Base-by-base conservation (phyloP, 768 basidiomycete species). In the Calocera viscosa region DNA sequence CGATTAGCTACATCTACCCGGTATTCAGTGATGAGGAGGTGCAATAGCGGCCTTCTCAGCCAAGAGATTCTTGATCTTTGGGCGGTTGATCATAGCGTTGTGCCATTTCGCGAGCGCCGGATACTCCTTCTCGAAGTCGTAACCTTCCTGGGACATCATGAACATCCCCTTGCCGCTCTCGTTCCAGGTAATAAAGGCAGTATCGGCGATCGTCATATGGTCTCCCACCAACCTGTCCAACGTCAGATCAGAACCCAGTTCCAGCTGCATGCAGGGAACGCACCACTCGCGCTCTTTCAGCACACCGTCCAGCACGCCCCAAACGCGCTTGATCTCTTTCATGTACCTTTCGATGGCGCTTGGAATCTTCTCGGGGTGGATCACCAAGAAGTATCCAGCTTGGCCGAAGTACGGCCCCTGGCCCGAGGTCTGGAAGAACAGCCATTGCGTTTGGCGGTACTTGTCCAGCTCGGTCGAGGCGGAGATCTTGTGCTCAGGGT, bases 321-420 rank as follows among this genome's bases (percentile, higher is more conserved):
- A 24, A 2, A 73, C 71, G n/a, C 71, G 71, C 49, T 35, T 28
- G 12, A 67, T 66, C 67, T 73, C 72, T 28, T 68, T 66, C 22
- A 26, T 35, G 65, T 73, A 71, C 11, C 72, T 71, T 47, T 65
- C 39, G 40, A 67, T 67, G 38, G 35, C 68, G 64, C 63, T 64
- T 0, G 66, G 68, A 24, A 69, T 64, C 49, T 63, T 32, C 67
- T 68, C 69, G 68, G 69, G 41, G 68, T 69, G 34, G 68, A 68
- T 70, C 30, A 71, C 65, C 47, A 49, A 66, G 69, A 72, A 72
- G 67, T 69, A 71, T 0, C 67, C 68, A 1, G 65, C 66, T 39
- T 72, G 69, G 12, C 66, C 70, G 64, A 67, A 71, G 66, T 69
- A 70, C 0, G 71, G 68, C 0, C 71, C 70, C 38, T 70, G 68